These are phyloP conservation scores for Apophysomyces variabilis DNA, from an alignment of 371 early-diverging fungal genomes.

Conservation along the genomic window DNA sequence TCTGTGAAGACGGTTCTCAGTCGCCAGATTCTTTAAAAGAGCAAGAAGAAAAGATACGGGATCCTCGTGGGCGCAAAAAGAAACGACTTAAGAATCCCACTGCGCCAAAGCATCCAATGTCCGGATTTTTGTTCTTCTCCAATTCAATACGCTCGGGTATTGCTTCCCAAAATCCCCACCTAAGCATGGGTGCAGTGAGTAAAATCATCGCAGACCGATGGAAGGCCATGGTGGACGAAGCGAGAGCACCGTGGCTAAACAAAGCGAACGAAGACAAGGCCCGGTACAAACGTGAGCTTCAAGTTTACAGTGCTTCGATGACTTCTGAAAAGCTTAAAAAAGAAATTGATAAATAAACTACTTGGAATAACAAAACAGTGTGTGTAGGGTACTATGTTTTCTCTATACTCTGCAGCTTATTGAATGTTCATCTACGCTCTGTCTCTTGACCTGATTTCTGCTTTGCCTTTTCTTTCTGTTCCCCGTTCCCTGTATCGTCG, in stretches of 20 bases:
- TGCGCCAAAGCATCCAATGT: conserved; percentile 84
- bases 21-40: conserved; percentile 24
- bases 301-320: conserved; percentile 21
- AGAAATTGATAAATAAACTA: background rate
- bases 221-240: conserved; percentile 57
- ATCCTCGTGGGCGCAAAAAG: conserved; percentile 63
- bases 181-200: conserved; percentile 67
- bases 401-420: no score
- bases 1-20: conserved; percentile 19
- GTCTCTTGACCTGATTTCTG: no score
- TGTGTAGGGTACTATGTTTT: no score
- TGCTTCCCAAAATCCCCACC: conserved; percentile 58
- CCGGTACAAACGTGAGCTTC: conserved; percentile 74
- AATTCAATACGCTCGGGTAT: conserved; percentile 63
- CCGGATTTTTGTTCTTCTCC: conserved; percentile 73
- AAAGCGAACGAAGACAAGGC: conserved; percentile 73
- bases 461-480: no score
- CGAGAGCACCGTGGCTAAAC: conserved; percentile 63
- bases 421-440: no score
- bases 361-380: background rate
- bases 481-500: no score
- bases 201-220: conserved; percentile 69
- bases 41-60: conserved; percentile 26
- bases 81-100: conserved; percentile 63
- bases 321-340: background rate